Base-by-base conservation (phyloP, 1,284 basidiomycete species). In the Tilletia setariae region DNA sequence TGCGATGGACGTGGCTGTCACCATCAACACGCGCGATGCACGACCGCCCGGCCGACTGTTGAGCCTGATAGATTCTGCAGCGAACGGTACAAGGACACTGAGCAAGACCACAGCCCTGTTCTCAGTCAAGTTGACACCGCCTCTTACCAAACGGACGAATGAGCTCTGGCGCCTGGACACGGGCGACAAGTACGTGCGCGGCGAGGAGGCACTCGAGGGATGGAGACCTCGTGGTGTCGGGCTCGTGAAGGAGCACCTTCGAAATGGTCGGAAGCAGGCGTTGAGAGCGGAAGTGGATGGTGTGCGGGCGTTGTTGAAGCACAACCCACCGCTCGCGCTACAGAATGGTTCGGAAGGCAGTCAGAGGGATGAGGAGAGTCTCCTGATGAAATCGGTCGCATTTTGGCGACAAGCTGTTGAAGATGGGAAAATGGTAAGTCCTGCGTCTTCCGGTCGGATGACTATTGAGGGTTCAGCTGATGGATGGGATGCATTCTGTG, bases 91-190 rank as follows among this genome's bases (percentile, higher is more conserved):
- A 19, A 23, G 64, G 15, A 49, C 64, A 23, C 19, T 90, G 25
- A 86, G 87, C 25, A 91, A 91, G 85, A 89, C 89, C 42, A 93
- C 89, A 76, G 89, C 88, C 16, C 87, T 95, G 47, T 97, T 94
- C 84, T 87, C 85, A 35, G 87, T 98, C 46, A 87, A 88, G 62
- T 85, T 98, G 30, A 88, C 88, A 2, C 94, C 95, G 13, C 91
- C 92, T 2, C 84, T 93, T 72, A 94, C 92, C 8, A 89, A 92
- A 51, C 93, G 90, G 1, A 88, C 92, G 1, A 88, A 89, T 79
- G 94, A 98, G 71, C 86, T 98, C 13, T 98, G 95, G 94, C 86
- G 94, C 63, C 85, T 98, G 65, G 93, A 98, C 84, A 98, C 95
- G 0, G 89, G 91, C 19, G 90, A 91, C 81, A 94, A 93, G 82